Evolutionary conservation across 2,329 filamentous ascomycete species (phyloP), one percentile per base, ranked within the genome.

Genomic region (Endothia cerciana): DNA sequence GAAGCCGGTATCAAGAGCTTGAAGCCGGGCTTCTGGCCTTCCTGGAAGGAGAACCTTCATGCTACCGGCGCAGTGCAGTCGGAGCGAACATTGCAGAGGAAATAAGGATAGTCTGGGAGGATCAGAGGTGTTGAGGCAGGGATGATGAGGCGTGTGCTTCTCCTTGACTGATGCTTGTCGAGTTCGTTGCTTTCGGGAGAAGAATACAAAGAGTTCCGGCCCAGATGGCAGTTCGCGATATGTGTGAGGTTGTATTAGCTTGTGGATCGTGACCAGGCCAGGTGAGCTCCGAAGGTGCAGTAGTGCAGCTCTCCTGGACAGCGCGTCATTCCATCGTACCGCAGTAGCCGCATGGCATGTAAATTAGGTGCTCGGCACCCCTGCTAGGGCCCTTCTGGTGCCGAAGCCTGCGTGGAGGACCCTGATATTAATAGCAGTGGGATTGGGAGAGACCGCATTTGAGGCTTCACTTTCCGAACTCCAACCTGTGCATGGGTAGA

Each of bases 31-130:
- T 75, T 81, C 80, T 68, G 81, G 81, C 77, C 79, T 79, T 71
- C 81, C 81, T 69, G 81, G 81, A 72, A 83, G 79, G 74, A 82
- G 74, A 69, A 76, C 79, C 75, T 78, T 81, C 80, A 82, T 82
- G 74, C 76, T 75, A 73, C 72, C 71, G 65, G 64, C 51, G 53
- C 59, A 57, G 66, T 61, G 60, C 33, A 28, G 13, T 47, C 33
- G 36, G 65, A 49, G 38, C 64, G 25, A 60, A 63, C 67, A 69
- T 69, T 61, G 59, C 67, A 59, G 45, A 36, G 11, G 17, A 19
- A 58, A 41, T 41, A 8, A 25, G 33, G 55, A 17, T 17, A 17
- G 19, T 6, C 8, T 22, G 36, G 55, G 28, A 40, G n/a, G 55
- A 15, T 25, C 19, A 58, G 33, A 38, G 55, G 30, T 56, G 10